Evolutionary conservation across 176 grass and related monocot genomes (phyloP).

Genomic region (Aegilops speltoides): DNA sequence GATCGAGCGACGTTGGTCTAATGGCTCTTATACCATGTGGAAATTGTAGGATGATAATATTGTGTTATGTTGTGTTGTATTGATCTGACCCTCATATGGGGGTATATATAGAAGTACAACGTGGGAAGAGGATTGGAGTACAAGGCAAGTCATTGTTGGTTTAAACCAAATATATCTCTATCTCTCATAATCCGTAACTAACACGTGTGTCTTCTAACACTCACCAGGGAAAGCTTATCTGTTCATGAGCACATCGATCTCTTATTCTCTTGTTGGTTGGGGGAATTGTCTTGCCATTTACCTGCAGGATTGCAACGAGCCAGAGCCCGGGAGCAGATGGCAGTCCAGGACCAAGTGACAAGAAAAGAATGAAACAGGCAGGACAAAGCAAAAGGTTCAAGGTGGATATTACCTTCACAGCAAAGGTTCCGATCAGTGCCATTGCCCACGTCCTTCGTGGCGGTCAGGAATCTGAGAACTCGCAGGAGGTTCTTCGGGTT

Average conservation of each 20-base stretch:
- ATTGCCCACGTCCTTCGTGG: conserved; percentile 4
- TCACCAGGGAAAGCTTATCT: not conserved
- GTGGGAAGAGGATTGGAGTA: too few species aligned
- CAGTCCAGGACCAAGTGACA: conserved; percentile 2
- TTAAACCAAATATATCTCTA: too few species aligned
- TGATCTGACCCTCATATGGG: too few species aligned
- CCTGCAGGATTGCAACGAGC: not conserved
- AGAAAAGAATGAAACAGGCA: conserved; percentile 6
- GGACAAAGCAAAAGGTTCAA: not conserved
- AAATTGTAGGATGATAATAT: too few species aligned
- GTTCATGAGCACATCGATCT: not conserved
- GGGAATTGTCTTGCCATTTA: not conserved
- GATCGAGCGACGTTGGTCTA: too few species aligned
- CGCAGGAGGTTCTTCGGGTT: not conserved
- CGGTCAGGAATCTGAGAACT: conserved; percentile 7
- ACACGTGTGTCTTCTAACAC: too few species aligned
- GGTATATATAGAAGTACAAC: too few species aligned
- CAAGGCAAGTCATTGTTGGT: too few species aligned
- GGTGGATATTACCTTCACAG: not conserved
- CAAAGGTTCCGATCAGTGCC: not conserved
- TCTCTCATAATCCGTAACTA: too few species aligned
- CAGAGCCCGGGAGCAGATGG: not conserved
- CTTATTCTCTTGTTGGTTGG: not conserved
- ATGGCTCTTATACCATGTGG: too few species aligned
- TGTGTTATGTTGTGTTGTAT: too few species aligned